These are phyloP conservation scores for Phellopilus nigrolimitatus DNA, from an alignment of 1,284 basidiomycete genomes.

Conservation along the genomic window DNA sequence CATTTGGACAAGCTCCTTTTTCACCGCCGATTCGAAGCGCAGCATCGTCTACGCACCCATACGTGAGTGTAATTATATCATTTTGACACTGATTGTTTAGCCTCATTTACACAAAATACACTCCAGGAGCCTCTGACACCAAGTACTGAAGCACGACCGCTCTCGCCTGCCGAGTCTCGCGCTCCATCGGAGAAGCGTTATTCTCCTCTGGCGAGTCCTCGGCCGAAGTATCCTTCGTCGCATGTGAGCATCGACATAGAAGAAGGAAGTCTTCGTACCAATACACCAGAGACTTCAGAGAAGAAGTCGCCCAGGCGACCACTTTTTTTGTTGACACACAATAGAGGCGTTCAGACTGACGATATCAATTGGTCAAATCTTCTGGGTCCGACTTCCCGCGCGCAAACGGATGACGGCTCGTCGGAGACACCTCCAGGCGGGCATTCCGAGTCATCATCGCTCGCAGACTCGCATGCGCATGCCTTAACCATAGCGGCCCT, in stretches of 20 bases:
- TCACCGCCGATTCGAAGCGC: constrained; percentile 26
- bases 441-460: constrained; percentile 61
- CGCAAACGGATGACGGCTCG: constrained; percentile 39
- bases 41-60: constrained; percentile 29
- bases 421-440: constrained; percentile 35
- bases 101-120: no score
- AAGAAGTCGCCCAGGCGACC: constrained; percentile 41
- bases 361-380: constrained; percentile 26
- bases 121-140: constrained; percentile 58
- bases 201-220: constrained; percentile 37
- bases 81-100: not conserved
- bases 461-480: constrained; percentile 42
- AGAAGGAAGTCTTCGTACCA: constrained; percentile 36
- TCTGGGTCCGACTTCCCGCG: constrained; percentile 34
- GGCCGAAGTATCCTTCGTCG: constrained; percentile 31
- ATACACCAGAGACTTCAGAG: constrained; percentile 33
- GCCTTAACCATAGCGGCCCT: constrained; percentile 54
- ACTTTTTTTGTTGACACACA: constrained; percentile 57
- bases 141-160: constrained; percentile 49
- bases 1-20: constrained; percentile 19
- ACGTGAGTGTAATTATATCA: constrained; percentile 34
- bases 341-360: constrained; percentile 76
- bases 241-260: constrained; percentile 46
- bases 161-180: constrained; percentile 52
- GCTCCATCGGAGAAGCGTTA: constrained; percentile 39